Evolutionary conservation across 2,329 filamentous ascomycete genomes (phyloP).

Genomic region (Penicillium verrucosum): DNA sequence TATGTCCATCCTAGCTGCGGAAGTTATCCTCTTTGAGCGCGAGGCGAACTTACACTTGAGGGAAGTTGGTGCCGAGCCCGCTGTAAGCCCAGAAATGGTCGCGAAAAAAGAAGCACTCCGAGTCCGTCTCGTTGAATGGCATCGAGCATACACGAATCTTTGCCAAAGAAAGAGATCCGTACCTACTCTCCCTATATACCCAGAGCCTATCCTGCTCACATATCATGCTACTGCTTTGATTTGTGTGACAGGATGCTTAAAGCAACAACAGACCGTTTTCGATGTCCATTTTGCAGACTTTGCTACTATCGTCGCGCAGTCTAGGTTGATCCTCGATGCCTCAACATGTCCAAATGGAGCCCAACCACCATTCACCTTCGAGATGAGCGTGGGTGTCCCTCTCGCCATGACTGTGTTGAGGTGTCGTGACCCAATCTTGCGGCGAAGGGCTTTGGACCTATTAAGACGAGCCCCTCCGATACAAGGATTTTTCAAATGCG

Average conservation of each 20-base stretch:
- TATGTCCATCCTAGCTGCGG: slow-evolving; percentile 2
- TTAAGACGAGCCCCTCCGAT: slow-evolving; percentile 20
- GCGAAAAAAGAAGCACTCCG: slow-evolving; percentile 1
- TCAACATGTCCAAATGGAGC: slow-evolving; percentile 6
- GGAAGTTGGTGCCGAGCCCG: background rate
- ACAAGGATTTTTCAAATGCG: slow-evolving; percentile 26
- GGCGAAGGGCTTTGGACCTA: slow-evolving; percentile 22
- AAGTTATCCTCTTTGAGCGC: slow-evolving; percentile 15
- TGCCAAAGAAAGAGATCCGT: background rate
- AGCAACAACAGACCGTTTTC: slow-evolving; percentile 13
- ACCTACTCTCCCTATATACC: background rate
- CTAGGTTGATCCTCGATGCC: slow-evolving; percentile 6
- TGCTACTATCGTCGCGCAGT: slow-evolving; percentile 9
- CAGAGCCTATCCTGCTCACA: slow-evolving; percentile 11
- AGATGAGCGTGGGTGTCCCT: slow-evolving; percentile 20
- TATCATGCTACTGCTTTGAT: slow-evolving; percentile 13
- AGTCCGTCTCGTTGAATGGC: slow-evolving; percentile 8
- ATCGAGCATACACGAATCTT: slow-evolving; percentile 5
- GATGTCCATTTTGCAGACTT: slow-evolving; percentile 17
- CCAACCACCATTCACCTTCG: slow-evolving; percentile 25
- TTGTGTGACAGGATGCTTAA: slow-evolving; percentile 14
- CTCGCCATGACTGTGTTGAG: slow-evolving; percentile 24
- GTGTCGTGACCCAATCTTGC: slow-evolving; percentile 23
- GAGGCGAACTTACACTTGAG: slow-evolving; percentile 12
- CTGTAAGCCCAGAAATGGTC: slow-evolving; percentile 5